Evolutionary conservation across 2,329 filamentous ascomycete genomes (phyloP).

Genomic region (Colletotrichum sp.): DNA sequence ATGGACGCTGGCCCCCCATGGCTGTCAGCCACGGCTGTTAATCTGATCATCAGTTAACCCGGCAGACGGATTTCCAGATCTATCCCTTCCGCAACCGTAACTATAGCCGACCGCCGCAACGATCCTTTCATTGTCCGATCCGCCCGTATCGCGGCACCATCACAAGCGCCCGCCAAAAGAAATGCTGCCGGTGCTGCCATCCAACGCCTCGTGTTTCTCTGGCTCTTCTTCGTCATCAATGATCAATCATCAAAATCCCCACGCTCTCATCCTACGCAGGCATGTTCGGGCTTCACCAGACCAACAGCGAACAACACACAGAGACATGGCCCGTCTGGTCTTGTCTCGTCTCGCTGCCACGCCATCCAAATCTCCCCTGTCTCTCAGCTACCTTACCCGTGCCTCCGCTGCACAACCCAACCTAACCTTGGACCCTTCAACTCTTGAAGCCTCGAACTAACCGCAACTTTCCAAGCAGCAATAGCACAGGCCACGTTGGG

Average conservation of each 20-base stretch:
- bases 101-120: background rate
- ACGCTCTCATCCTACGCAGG: background rate
- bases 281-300: background rate
- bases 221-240: background rate
- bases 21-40: background rate
- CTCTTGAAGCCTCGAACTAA: background rate
- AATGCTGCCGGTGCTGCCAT: background rate
- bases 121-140: background rate
- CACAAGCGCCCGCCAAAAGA: background rate
- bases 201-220: background rate
- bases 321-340: slow-evolving; percentile 1
- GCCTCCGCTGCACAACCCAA: background rate
- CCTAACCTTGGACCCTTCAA: background rate
- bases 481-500: background rate
- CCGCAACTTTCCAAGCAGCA: background rate
- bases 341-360: slow-evolving; percentile 12
- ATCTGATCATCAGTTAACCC: background rate
- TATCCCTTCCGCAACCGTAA: background rate
- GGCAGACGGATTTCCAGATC: background rate
- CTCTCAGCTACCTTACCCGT: background rate
- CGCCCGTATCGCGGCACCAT: background rate
- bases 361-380: background rate
- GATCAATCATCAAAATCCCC: background rate
- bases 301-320: background rate
- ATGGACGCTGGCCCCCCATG: background rate